These are phyloP conservation scores for Barnettozyma botsteinii DNA, from an alignment of 805 yeast genomes.

Conservation along the genomic window DNA sequence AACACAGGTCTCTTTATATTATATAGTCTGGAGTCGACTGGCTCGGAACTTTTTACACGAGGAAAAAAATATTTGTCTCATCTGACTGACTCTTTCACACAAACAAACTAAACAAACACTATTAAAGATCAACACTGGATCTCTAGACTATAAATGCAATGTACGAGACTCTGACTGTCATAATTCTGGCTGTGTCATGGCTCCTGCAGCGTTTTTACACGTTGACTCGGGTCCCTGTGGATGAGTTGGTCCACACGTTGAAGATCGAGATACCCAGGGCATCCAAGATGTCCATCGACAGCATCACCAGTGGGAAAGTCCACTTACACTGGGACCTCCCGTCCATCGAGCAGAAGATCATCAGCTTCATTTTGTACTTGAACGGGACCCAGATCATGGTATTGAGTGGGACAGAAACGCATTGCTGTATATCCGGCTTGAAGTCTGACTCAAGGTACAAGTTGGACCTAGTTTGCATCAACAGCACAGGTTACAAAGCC, in stretches of 20 bases:
- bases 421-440: slow-evolving; percentile 31
- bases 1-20: too few relatives aligned
- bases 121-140: too few relatives aligned
- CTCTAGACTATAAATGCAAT: too few relatives aligned
- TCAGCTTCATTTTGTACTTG: slow-evolving; percentile 32
- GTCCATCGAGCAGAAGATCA: slow-evolving; percentile 21
- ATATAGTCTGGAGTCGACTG: too few relatives aligned
- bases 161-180: slow-evolving; percentile 18
- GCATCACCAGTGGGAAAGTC: slow-evolving; percentile 40
- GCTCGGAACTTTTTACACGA: too few relatives aligned
- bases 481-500: slow-evolving; percentile 34
- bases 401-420: slow-evolving; percentile 31
- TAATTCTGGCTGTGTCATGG: slow-evolving; percentile 20
- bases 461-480: slow-evolving; percentile 38
- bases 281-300: slow-evolving; percentile 50
- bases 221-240: slow-evolving; percentile 35
- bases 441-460: slow-evolving; percentile 34
- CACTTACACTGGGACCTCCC: slow-evolving; percentile 50
- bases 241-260: slow-evolving; percentile 39
- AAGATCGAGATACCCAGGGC: slow-evolving; percentile 50
- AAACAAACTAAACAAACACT: not conserved
- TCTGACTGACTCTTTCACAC: too few relatives aligned
- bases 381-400: slow-evolving; percentile 34
- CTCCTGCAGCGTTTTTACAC: slow-evolving; percentile 17
- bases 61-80: too few relatives aligned